A percentile compares a stretch with the other conserved stretches of the same genome.
phyloP scores from a whole-genome alignment of 306 rosid genomes.

The Senna siamea region DNA sequence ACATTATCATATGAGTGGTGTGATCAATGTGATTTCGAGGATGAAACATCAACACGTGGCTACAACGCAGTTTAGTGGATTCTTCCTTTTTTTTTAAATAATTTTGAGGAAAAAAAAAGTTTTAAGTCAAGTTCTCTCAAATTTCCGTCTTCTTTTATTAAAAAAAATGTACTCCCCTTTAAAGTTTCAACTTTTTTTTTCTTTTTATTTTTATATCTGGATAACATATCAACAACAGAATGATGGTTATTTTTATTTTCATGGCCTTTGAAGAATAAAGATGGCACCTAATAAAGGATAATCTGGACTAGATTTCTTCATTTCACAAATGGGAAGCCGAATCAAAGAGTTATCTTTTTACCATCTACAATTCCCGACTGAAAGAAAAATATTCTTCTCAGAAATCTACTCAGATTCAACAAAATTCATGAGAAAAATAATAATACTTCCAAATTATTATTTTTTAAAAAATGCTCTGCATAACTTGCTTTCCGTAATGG shows the following conservation, averaged over 20 bases:
- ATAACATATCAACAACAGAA: too few relatives aligned
- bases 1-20: neutral
- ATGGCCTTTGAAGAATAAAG: neutral
- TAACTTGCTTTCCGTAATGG: neutral
- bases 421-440: too few relatives aligned
- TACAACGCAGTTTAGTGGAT: neutral
- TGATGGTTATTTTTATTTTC: too few relatives aligned
- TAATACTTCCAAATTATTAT: too few relatives aligned
- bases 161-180: too few relatives aligned
- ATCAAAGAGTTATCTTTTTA: neutral
- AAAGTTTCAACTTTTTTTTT: neutral
- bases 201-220: too few relatives aligned
- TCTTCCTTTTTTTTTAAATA: too few relatives aligned
- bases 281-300: neutral
- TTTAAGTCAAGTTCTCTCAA: too few relatives aligned
- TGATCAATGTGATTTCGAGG: neutral
- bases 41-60: neutral
- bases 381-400: neutral
- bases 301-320: neutral
- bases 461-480: neutral
- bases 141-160: too few relatives aligned
- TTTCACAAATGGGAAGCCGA: slow-evolving; percentile 1
- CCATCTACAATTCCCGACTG: neutral
- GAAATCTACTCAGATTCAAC: too few relatives aligned
- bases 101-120: too few relatives aligned